These are phyloP conservation scores for Trypanosoma melophagium DNA, from an alignment of 208 protist species.

Conservation along the genomic window DNA sequence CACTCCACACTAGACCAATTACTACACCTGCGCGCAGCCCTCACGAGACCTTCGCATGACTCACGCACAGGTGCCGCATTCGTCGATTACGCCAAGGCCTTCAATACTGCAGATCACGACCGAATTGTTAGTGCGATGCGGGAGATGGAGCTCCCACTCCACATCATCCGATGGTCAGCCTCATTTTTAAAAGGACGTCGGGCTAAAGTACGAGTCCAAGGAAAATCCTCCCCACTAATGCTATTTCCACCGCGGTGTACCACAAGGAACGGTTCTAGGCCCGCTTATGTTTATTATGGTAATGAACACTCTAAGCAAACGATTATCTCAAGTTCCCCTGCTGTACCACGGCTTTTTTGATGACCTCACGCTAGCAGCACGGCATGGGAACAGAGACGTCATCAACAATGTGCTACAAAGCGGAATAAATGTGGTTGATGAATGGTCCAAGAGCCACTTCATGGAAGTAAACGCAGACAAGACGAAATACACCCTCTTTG, in stretches of 20 bases:
- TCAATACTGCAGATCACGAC: conserved; percentile 40
- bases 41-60: background rate
- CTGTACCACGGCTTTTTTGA: conserved; percentile 33
- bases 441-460: conserved; percentile 2
- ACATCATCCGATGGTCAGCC: conserved; percentile 25
- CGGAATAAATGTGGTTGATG: background rate
- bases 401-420: conserved; percentile 15
- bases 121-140: conserved; percentile 23
- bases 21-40: conserved; percentile 4
- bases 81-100: conserved; percentile 35
- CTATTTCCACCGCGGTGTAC: conserved; percentile 25
- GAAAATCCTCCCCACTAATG: conserved; percentile 5
- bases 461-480: background rate
- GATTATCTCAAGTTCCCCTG: conserved; percentile 4
- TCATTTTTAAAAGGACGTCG: conserved; percentile 17
- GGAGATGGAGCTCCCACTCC: background rate
- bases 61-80: conserved; percentile 23
- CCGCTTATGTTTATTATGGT: conserved; percentile 33
- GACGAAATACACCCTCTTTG: conserved; percentile 14
- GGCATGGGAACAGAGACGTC: background rate
- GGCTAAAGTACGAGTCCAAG: conserved; percentile 18
- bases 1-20: conserved; percentile 30
- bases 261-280: conserved; percentile 35
- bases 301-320: conserved; percentile 31
- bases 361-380: conserved; percentile 28